Evolutionary conservation across 2,329 filamentous ascomycete species (phyloP).

Genomic region (Aspergillus sp.): DNA sequence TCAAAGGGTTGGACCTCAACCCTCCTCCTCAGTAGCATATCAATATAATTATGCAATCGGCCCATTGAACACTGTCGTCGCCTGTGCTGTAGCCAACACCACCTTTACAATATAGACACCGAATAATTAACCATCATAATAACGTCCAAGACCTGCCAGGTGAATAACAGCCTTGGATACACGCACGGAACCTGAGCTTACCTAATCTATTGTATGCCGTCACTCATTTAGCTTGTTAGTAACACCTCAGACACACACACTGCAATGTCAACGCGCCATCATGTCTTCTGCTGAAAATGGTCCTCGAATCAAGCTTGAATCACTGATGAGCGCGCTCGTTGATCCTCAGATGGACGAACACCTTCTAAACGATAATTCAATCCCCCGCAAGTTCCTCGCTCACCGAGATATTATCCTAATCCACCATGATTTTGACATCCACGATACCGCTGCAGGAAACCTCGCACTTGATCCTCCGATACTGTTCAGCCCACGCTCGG

Average conservation of each 20-base stretch:
- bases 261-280: neutral
- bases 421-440: neutral
- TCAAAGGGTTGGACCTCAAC: constrained; percentile 60
- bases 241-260: too few species aligned
- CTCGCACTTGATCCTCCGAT: neutral
- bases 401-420: neutral
- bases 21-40: constrained; percentile 51
- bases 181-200: too few species aligned
- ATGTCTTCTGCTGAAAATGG: neutral
- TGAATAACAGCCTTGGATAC: too few species aligned
- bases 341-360: neutral
- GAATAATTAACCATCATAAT: neutral
- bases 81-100: neutral
- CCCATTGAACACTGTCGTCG: neutral
- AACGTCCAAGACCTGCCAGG: neutral
- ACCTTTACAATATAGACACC: neutral
- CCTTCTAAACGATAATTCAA: neutral
- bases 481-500: neutral
- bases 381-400: neutral
- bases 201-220: too few species aligned
- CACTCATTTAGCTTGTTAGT: too few species aligned
- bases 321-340: neutral
- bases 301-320: neutral
- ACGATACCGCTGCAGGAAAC: neutral
- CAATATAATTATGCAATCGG: neutral